These are phyloP conservation scores for Apophysomyces sp. DNA, from an alignment of 371 early-diverging fungal species.

Conservation along the genomic window DNA sequence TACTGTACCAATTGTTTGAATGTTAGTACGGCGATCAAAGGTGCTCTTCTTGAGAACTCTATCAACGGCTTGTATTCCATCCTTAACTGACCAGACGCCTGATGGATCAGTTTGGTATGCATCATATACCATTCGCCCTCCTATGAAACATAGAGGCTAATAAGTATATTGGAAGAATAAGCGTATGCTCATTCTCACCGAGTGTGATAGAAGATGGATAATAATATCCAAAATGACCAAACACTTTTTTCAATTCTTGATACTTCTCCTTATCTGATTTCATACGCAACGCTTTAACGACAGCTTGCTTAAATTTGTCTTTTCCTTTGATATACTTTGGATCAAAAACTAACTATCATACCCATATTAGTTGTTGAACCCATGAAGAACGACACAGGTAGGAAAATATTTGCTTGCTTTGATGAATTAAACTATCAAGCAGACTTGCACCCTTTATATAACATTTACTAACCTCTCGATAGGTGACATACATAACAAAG, in stretches of 20 bases:
- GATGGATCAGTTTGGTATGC: too few species aligned
- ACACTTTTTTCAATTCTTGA: background rate
- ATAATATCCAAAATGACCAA: background rate
- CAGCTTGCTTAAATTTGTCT: background rate
- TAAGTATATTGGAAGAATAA: background rate
- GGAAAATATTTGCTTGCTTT: background rate
- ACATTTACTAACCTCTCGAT: background rate
- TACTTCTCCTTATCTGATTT: background rate
- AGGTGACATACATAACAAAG: background rate
- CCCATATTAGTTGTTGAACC: too few species aligned
- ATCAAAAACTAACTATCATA: background rate
- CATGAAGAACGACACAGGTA: too few species aligned
- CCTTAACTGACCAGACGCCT: too few species aligned
- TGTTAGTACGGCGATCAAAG: too few species aligned
- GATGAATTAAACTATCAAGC: background rate
- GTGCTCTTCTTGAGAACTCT: too few species aligned
- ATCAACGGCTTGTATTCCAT: too few species aligned
- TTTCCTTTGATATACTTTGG: background rate
- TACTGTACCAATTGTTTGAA: too few species aligned
- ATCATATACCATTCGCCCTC: too few species aligned
- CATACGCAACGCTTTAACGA: background rate
- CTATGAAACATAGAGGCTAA: too few species aligned
- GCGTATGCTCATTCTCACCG: background rate
- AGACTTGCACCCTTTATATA: background rate
- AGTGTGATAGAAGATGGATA: background rate